Conservation (phyloP, 2,329 filamentous ascomycete genomes). For the Cordyceps javanica region DNA sequence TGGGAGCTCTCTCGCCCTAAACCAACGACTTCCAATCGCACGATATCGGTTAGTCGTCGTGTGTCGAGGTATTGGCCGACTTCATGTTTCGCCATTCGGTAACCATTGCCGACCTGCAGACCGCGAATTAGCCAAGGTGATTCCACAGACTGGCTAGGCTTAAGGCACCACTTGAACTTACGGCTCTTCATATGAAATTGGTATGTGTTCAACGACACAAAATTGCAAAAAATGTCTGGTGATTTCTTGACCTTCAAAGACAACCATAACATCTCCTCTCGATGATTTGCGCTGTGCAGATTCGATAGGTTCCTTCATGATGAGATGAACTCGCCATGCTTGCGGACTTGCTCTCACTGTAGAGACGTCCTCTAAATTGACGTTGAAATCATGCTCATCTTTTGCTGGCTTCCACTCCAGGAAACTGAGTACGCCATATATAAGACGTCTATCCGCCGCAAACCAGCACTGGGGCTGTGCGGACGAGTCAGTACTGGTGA, state of each 20-base stretch:
- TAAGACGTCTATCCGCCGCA: not conserved
- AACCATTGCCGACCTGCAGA: not conserved
- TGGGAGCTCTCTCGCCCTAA: not conserved
- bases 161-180: not conserved
- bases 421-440: not conserved
- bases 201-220: not conserved
- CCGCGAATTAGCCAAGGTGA: not conserved
- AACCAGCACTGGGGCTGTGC: not conserved
- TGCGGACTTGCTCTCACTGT: not conserved
- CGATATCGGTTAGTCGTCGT: not conserved
- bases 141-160: not conserved
- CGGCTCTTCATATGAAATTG: not conserved
- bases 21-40: not conserved
- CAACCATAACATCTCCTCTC: not conserved
- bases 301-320: not conserved
- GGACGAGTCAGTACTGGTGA: not conserved
- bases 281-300: not conserved
- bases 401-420: not conserved
- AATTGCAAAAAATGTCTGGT: not conserved
- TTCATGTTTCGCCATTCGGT: not conserved
- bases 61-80: not conserved
- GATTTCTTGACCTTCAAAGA: not conserved
- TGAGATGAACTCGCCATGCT: not conserved
- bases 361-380: not conserved
- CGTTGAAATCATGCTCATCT: not conserved